Evolutionary conservation across 768 basidiomycete species (phyloP).

Genomic region (Cyclocybe cylindracea): DNA sequence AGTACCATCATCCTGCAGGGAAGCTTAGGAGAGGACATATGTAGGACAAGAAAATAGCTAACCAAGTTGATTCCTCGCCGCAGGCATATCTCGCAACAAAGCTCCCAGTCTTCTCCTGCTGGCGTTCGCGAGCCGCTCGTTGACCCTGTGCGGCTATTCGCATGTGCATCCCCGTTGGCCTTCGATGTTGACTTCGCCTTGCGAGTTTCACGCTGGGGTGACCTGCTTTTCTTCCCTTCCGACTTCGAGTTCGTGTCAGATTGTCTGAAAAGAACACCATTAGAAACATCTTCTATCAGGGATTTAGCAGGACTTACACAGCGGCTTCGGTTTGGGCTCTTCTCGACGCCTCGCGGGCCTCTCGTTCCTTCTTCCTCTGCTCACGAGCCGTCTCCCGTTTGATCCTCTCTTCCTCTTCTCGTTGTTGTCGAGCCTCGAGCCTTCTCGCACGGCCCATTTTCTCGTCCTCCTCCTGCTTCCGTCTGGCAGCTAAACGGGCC

Average conservation of each 20-base stretch:
- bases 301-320: slow-evolving; percentile 11
- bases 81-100: slow-evolving; percentile 87
- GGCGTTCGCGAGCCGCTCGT: slow-evolving; percentile 54
- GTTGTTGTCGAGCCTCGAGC: slow-evolving; percentile 54
- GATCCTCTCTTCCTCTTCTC: slow-evolving; percentile 55
- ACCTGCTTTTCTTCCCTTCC: slow-evolving; percentile 6
- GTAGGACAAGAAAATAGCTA: neutral
- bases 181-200: slow-evolving; percentile 5
- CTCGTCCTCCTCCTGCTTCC: slow-evolving; percentile 66
- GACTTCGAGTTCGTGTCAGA: neutral
- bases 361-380: slow-evolving; percentile 48
- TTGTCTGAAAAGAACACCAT: slow-evolving; percentile 2
- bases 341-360: slow-evolving; percentile 37
- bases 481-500: slow-evolving; percentile 57
- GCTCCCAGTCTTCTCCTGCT: slow-evolving; percentile 72
- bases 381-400: slow-evolving; percentile 64
- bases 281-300: neutral
- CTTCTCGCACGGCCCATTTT: slow-evolving; percentile 65
- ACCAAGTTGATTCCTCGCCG: slow-evolving; percentile 75
- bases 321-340: slow-evolving; percentile 19
- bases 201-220: neutral
- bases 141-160: slow-evolving; percentile 3
- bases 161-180: slow-evolving; percentile 18
- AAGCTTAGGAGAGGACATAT: slow-evolving; percentile 5
- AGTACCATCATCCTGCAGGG: slow-evolving; percentile 69